Conservation (phyloP, 2,329 filamentous ascomycete species). For the Tolypocladium ovalisporum region DNA sequence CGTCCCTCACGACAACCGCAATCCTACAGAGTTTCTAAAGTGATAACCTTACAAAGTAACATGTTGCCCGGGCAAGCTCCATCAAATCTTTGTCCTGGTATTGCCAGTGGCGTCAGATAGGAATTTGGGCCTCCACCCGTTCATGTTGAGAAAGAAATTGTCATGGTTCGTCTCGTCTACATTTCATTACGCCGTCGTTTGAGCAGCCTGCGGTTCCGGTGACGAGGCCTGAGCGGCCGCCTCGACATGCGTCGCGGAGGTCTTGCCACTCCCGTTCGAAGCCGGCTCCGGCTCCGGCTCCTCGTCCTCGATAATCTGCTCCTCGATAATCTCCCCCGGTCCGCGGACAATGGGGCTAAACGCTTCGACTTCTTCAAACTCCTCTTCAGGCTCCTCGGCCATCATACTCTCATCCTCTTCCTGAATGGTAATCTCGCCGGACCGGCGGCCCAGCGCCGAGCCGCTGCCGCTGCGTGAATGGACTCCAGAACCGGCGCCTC, state of each 20-base stretch:
- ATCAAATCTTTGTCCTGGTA: not conserved
- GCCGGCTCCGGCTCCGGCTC: slow-evolving; percentile 13
- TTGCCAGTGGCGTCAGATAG: not conserved
- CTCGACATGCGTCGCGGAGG: not conserved
- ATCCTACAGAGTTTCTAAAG: not conserved
- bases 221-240: not conserved
- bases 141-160: not conserved
- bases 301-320: slow-evolving; percentile 34
- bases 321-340: slow-evolving; percentile 32
- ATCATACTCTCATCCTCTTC: slow-evolving; percentile 49
- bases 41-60: not conserved
- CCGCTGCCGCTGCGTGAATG: slow-evolving; percentile 52
- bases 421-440: slow-evolving; percentile 64
- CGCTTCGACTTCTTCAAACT: slow-evolving; percentile 47
- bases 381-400: slow-evolving; percentile 30
- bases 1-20: not conserved
- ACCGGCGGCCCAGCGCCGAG: slow-evolving; percentile 51
- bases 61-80: not conserved
- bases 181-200: not conserved
- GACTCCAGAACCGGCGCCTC: slow-evolving; percentile 24
- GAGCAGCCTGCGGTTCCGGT: not conserved
- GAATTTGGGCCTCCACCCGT: not conserved
- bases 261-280: not conserved
- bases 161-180: not conserved
- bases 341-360: slow-evolving; percentile 40